Percentiles rank a stretch among this genome's conserved stretches.
Evolutionary conservation across 1,139 yeast genomes (phyloP).

Genomic region (Chernovozyma aurita): DNA sequence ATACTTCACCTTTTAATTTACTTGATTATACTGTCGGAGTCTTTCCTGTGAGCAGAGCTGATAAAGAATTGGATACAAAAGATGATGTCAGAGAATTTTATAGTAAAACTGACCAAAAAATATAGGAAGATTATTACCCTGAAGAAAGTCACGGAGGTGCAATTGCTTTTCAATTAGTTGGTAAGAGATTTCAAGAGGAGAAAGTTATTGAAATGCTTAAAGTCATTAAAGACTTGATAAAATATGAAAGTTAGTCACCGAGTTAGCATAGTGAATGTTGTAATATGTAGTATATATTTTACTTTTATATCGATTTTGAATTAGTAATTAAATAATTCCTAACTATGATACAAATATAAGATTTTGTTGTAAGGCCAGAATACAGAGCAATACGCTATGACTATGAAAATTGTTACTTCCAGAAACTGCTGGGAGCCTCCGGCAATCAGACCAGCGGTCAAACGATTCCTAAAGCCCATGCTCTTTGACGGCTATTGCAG

Average conservation of each 20-base stretch:
- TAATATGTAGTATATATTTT: too few species aligned
- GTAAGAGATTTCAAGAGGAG: conserved; percentile 59
- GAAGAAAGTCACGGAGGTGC: conserved; percentile 59
- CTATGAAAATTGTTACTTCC: too few species aligned
- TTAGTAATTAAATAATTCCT: too few species aligned
- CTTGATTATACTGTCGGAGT: conserved; percentile 57
- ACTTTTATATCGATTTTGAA: too few species aligned
- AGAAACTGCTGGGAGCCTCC: too few species aligned
- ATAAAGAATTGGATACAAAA: conserved; percentile 33
- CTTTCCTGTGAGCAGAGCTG: conserved; percentile 54
- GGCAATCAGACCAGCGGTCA: too few species aligned
- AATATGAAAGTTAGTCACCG: conserved; percentile 1
- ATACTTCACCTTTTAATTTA: conserved; percentile 57
- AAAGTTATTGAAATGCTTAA: conserved; percentile 43
- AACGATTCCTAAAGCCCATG: too few species aligned
- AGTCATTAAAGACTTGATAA: conserved; percentile 13
- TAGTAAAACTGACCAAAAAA: conserved; percentile 15
- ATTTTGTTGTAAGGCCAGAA: too few species aligned
- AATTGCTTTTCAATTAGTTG: conserved; percentile 60
- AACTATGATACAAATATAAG: too few species aligned
- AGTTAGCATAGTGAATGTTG: too few species aligned
- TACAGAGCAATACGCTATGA: too few species aligned
- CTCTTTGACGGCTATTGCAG: too few species aligned
- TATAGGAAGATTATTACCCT: conserved; percentile 45
- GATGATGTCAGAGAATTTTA: conserved; percentile 15